These are phyloP conservation scores for Alternaria rosae DNA, from an alignment of 2,329 filamentous ascomycete species.

Conservation along the genomic window DNA sequence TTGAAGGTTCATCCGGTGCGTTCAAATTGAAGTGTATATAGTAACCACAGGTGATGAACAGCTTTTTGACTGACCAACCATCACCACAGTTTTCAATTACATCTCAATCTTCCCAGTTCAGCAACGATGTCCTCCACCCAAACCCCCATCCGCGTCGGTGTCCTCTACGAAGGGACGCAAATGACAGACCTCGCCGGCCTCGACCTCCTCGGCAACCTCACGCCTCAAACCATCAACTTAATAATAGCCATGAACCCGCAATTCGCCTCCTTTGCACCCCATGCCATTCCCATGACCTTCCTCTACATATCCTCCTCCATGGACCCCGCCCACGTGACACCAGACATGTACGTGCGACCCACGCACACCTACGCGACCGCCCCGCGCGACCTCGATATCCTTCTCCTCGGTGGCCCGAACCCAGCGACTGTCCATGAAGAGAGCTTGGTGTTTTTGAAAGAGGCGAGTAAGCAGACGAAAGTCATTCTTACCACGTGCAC, in stretches of 20 bases:
- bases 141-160: conserved; percentile 49
- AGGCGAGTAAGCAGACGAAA: conserved; percentile 47
- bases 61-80: not conserved
- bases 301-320: conserved; percentile 50
- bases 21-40: not conserved
- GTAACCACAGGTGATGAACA: not conserved
- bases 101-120: not conserved
- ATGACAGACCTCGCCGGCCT: conserved; percentile 52
- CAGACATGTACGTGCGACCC: conserved; percentile 45
- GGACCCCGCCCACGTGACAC: conserved; percentile 41
- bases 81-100: not conserved
- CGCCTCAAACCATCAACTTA: conserved; percentile 31
- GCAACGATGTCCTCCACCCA: not conserved
- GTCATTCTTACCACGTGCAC: conserved; percentile 52
- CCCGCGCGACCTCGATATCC: conserved; percentile 53
- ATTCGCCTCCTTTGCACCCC: conserved; percentile 20
- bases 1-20: not conserved
- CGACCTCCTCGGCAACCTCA: conserved; percentile 52
- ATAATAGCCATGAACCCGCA: conserved; percentile 18
- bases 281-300: conserved; percentile 46
- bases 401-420: conserved; percentile 50
- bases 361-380: conserved; percentile 52
- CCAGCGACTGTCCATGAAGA: conserved; percentile 39
- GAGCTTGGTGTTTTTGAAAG: conserved; percentile 48
- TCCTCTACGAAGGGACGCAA: conserved; percentile 52